Base-by-base conservation (phyloP, 2,329 filamentous ascomycete species). In the Allantophomopsis lycopodina region DNA sequence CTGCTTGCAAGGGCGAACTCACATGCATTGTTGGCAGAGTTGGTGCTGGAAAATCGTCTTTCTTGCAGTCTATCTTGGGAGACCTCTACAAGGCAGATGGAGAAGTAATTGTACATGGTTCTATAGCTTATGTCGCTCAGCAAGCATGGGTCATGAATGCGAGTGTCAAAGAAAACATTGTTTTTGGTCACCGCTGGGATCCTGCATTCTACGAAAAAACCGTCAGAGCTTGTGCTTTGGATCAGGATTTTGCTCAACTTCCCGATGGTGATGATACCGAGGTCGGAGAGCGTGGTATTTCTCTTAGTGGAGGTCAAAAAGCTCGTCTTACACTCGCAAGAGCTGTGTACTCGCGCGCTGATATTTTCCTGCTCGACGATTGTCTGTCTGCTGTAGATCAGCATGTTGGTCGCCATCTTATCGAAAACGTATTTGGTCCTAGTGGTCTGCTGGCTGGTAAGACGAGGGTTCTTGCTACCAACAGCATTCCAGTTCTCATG, bases 141-240 rank as follows among this genome's bases (percentile, higher is more conserved):
- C 79, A 84, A 52, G 69, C 87, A 15, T 98, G 93, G 91, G 83
- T 98, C 39, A 89, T 96, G 79, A 98, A 98, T 55, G 91, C 91
- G 7, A 94, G 84, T 21, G 88, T 98, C 41, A 85, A 87, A 51
- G 91, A 98, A 55, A 98, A 98, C 55, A 94, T 98, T 50, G 70
- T 95, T 4, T 98, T 98, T 54, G 91, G 91, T 2, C 87, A 98
- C 61, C 79, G 85, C 36, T 95, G 83, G 68, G 89, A 98, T 59
- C 79, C 88, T 5, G 73, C 80, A 21, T 98, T 98, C 60, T 98
- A 98, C 61, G 85, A 96, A 41, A 79, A 83, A 53, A 95, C 89
- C 1, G 70, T 98, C 38, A 79, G 85, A 55, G 89, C 91, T 32
- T 98, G 93, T 57, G 91, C 91, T 35, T 68, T 98, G 28, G 55